A percentile compares a stretch with the other conserved stretches of the same genome.
These are phyloP conservation scores for Aspergillus pseudonomiae DNA, from an alignment of 2,329 filamentous ascomycete species.

Conservation along the genomic window DNA sequence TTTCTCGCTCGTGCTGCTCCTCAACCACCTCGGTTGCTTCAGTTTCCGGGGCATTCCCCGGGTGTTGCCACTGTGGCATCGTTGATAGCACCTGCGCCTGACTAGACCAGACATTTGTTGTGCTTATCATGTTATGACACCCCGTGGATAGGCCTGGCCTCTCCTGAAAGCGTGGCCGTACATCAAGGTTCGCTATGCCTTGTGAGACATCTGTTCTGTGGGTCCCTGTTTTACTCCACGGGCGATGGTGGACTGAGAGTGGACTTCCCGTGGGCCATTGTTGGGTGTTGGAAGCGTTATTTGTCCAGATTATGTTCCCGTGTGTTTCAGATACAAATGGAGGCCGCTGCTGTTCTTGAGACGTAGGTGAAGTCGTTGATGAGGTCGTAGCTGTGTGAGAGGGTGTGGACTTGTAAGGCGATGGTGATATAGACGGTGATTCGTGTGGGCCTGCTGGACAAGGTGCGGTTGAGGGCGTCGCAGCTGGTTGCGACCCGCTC, in stretches of 20 bases:
- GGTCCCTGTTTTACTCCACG: background rate
- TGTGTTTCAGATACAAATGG: background rate
- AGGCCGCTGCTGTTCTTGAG: background rate
- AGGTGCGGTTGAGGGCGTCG: constrained; percentile 16
- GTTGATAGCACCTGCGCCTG: background rate
- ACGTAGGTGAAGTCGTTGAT: background rate
- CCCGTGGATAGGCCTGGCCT: constrained; percentile 2
- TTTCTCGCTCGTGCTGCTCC: background rate
- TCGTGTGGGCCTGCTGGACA: constrained; percentile 2
- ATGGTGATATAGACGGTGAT: background rate
- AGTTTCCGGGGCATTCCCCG: background rate
- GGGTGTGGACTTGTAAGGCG: background rate
- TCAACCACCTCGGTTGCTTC: constrained; percentile 3
- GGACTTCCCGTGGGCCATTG: constrained; percentile 19
- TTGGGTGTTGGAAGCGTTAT: constrained; percentile 24
- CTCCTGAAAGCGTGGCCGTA: background rate
- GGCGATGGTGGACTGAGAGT: background rate
- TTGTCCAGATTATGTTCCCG: constrained; percentile 19
- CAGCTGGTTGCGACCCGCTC: constrained; percentile 49
- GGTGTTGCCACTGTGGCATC: constrained; percentile 4
- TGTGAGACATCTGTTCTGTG: background rate
- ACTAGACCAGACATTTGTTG: background rate
- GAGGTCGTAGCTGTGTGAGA: background rate
- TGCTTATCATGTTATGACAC: background rate
- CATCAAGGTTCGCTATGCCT: background rate